These are phyloP conservation scores for Trichosporon inkin DNA, from an alignment of 1,284 basidiomycete genomes.

Conservation along the genomic window DNA sequence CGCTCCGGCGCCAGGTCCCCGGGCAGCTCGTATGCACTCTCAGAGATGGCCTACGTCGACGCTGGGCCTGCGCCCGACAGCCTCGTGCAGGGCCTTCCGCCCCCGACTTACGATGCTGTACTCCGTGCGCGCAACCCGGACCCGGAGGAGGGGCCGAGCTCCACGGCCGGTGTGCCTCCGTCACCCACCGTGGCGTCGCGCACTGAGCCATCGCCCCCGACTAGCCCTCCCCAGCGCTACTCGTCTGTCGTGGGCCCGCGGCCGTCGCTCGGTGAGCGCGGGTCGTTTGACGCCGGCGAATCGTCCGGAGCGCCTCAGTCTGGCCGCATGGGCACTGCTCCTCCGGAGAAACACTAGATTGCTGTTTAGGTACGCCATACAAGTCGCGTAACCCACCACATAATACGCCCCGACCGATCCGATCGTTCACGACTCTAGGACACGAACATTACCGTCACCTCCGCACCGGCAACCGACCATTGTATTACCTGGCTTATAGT, in stretches of 20 bases:
- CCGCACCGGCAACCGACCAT: no score
- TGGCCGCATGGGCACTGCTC: no score
- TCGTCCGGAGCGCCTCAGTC: no score
- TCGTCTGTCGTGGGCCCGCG: not conserved
- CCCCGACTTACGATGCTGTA: not conserved
- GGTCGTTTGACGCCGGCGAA: no score
- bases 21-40: not conserved
- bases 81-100: not conserved
- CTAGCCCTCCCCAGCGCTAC: constrained; percentile 1
- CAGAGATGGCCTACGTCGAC: not conserved
- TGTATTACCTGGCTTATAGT: no score
- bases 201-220: not conserved
- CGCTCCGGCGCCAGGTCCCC: not conserved
- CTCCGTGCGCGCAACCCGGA: constrained; percentile 5
- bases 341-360: no score
- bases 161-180: not conserved
- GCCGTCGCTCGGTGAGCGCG: not conserved
- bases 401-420: no score
- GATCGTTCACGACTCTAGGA: no score
- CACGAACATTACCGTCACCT: no score
- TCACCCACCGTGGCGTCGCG: not conserved
- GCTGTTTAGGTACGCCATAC: no score
- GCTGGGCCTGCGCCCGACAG: not conserved
- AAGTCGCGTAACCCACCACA: no score
- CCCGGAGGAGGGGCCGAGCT: not conserved